Evolutionary conservation across 2,329 filamentous ascomycete species (phyloP), one percentile per base, ranked within the genome.

Genomic region (Penicillium olsonii): DNA sequence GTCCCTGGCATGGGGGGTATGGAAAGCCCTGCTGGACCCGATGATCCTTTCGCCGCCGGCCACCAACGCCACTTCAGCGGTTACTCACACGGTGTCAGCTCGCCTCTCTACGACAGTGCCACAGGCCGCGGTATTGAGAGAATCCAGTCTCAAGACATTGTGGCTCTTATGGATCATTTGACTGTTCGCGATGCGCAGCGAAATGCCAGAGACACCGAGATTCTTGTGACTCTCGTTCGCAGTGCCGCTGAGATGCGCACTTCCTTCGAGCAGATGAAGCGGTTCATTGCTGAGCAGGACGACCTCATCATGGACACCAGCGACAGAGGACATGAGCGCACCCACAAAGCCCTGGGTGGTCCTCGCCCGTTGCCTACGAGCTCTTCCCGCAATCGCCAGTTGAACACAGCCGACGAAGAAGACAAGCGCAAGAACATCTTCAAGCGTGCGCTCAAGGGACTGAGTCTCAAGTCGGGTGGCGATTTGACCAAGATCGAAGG

Each of bases 121-220:
- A 95, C 89, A 1, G 92, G 92, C 44, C 85, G 84, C 54, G 92
- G 91, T 27, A 88, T 96, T 44, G 92, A 97, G 59, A 82, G 87
- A 40, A 97, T 99, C 43, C 87, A 97, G 68, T 96, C 91, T 38
- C 94, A 95, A 73, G 94, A 99, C 65, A 95, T 99, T 62, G 88
- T 99, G 56, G 90, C 92, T 19, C 77, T 99, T 53, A 99, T 99
- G 94, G 92, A 99, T 67, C 94, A 99, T 71, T 85, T 99, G 55
- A 97, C 95, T 68, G 94, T 97, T 55, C 87, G 94, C 29, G 94
- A 99, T 74, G 94, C 92, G 34, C 92, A 97, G 73, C 87, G 94
- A 52, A 97, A 94, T 71, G 94, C 94, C 38, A 84, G 94, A 37
- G 94, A 99, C 64, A 97, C 94, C 0, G 94, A 99, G 71, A 96